Evolutionary conservation across 2,329 filamentous ascomycete species (phyloP).

Genomic region (Stagonosporopsis vannaccii): DNA sequence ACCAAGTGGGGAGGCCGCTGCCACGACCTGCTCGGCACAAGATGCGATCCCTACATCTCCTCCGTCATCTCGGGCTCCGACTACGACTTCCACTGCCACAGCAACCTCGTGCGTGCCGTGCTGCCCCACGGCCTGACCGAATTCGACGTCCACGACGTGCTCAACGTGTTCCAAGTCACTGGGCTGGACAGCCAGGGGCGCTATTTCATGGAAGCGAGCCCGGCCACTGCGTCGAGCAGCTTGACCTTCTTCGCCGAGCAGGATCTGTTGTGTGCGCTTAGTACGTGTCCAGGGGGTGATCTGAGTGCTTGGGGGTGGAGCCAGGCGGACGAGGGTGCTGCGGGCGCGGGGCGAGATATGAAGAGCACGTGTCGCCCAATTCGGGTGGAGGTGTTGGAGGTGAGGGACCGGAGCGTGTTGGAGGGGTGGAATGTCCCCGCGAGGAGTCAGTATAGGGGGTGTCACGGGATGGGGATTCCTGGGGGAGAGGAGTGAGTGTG

Average conservation of each 20-base stretch:
- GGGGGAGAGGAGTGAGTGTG: conserved; percentile 41
- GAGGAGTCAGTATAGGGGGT: conserved; percentile 67
- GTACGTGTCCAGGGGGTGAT: conserved; percentile 81
- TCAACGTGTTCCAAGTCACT: conserved; percentile 88
- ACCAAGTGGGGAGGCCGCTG: conserved; percentile 70
- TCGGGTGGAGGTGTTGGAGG: conserved; percentile 73
- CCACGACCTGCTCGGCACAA: conserved; percentile 81
- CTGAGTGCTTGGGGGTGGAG: conserved; percentile 84
- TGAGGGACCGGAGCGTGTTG: conserved; percentile 58
- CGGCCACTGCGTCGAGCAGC: conserved; percentile 49
- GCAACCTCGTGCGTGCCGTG: conserved; percentile 78
- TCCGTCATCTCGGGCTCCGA: conserved; percentile 71
- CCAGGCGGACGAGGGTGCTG: conserved; percentile 56
- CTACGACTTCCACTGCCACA: conserved; percentile 86
- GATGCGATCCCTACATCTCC: conserved; percentile 87
- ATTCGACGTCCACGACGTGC: conserved; percentile 80
- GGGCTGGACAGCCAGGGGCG: conserved; percentile 66
- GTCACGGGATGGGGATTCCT: conserved; percentile 69
- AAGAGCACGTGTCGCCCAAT: conserved; percentile 71
- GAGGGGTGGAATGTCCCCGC: conserved; percentile 69
- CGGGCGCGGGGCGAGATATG: conserved; percentile 59
- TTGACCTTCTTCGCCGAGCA: conserved; percentile 84
- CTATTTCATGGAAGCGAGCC: conserved; percentile 63
- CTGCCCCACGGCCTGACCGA: conserved; percentile 73
- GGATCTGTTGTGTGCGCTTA: conserved; percentile 71